Evolutionary conservation across 805 yeast genomes (phyloP), one percentile per base, ranked within the genome.

Genomic region (Candida xiaguanensis): DNA sequence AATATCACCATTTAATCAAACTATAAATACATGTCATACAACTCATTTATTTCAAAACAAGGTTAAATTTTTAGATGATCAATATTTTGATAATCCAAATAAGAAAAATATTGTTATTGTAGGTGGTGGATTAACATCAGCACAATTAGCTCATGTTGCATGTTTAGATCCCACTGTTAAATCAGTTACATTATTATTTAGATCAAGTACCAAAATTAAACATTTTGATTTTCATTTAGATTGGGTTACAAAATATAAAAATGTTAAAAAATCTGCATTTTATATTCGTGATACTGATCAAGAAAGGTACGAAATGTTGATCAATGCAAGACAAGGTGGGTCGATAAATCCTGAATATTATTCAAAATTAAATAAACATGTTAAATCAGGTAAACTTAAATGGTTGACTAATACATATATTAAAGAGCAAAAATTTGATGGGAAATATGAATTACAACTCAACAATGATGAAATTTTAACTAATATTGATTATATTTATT

Each of bases 191-290:
- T 53, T 67, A 5, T 38, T 70, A 9, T 46, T 66, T 9, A 49
- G 75, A 29, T 67, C 71, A 1, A 51, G 56, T 3, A 41, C 68
- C 24, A 70, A 67, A 40, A 58, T 70, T 34, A 70, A 71, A 48
- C 75, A 70, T 43, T 71, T 71, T 52, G 75, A 70, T 41, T 70
- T 70, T 44, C 73, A 68, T 43, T 52, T 70, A 34, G 75, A 70
- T 40, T 71, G 75, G 75, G 75, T 70, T 13, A 67, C 75, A n/a
- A 71, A 70, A 44, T 70, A 68, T 49, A 64, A 65, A 42, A 71
- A 69, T 41, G 67, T 63, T 18, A 63, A 67, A 50, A 70, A 68
- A 42, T 62, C 72, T 2, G 62, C 70, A 1, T 66, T 65, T 34
- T 70, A 70, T 55, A 62, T 67, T 46, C 52, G 53, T 38, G 74